Base-by-base conservation (phyloP, 257 asterid species). In the Nicotiana attenuata region DNA sequence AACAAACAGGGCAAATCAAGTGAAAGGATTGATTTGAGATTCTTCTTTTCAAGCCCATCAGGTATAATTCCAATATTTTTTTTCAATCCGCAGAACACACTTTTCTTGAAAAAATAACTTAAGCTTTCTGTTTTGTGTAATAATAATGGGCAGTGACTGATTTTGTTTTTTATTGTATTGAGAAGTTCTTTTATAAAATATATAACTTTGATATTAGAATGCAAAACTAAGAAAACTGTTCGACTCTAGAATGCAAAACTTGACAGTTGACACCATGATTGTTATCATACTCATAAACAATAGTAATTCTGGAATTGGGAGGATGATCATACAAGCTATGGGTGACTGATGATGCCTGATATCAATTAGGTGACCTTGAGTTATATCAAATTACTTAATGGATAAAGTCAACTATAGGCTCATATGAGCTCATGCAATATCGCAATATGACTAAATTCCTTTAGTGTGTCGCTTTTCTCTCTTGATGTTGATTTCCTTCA, bases 1-100 rank as follows among this genome's bases (percentile, higher is more conserved):
- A 82, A 76, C 84, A 85, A 82, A 63, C 65, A 87, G n/a, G 81
- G 90, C 76, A 89, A 80, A 85, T 87, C 88, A 28, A 89, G 85
- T 77, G 87, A 88, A 24, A 89, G 83, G 86, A 59, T 92, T 83
- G 92, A 93, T 82, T 92, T 92, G 90, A 90, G 85, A 81, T 88
- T 92, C 85, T 93, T 98, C 87, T 89, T 93, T 93, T 56, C 97
- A 93, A 85, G 95, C 88, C 84, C 93, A 92, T 85, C 96, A 95
- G 97, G 98, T 94, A 35, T 71, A 65, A 67, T 31, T 20, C 65
- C 41, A 52, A 50, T 15, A n/a, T n/a, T 47, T 41, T 29, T 5
- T 33, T 33, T 33, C 38, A 33, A 33, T 31, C 35, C 35, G 5
- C 35, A 31, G 5, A 31, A 4, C 35, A 31, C 35, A 0, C 35